Evolutionary conservation across 1,284 basidiomycete species (phyloP), one percentile per base, ranked within the genome.

Genomic region (Sporisorium exsertum): DNA sequence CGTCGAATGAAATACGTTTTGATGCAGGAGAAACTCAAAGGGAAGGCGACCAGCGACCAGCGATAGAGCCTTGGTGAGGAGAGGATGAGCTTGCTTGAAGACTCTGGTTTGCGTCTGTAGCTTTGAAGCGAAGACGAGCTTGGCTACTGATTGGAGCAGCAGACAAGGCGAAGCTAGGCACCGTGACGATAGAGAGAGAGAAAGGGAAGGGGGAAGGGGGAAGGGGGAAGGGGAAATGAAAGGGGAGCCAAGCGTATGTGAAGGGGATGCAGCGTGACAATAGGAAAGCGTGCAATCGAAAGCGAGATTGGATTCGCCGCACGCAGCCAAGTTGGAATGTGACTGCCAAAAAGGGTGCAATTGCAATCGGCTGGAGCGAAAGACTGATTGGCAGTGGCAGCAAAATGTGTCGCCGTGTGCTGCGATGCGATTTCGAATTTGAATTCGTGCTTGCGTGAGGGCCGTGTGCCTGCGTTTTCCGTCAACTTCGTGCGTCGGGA

Each of bases 1-100:
- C 66, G 54, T 68, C 53, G 24, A 32, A 16, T 49, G 26, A n/a
- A 45, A 35, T 47, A 43, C 56, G 40, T 45, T 40, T 52, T 58
- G 33, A 52, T 56, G 42, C 52, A 65, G 46, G 24, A 3, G n/a
- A 40, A 22, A 42, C n/a, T 10, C 8, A 24, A n/a, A 49, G 43
- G 22, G 32, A 61, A 65, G 63, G 63, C 56, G 51, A 53, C 55
- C 46, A 37, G 51, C 69, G 69, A 65, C 69, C 69, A 71, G 69
- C 63, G 69, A 59, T 18, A 65, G 51, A 50, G 53, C 61, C 49
- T 64, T 57, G 45, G n/a, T 46, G 42, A 33, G 35, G 32, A 37
- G 29, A 53, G 51, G 9, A 51, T 35, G 52, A 43, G 52, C 22
- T 32, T 27, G 35, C 35, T 40, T 35, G 45, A 46, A 49, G 26